A percentile compares a stretch with the other conserved stretches of the same genome.
Evolutionary conservation across 148 eudicot genomes (phyloP).

Genomic region (Hydrangea macrophylla): DNA sequence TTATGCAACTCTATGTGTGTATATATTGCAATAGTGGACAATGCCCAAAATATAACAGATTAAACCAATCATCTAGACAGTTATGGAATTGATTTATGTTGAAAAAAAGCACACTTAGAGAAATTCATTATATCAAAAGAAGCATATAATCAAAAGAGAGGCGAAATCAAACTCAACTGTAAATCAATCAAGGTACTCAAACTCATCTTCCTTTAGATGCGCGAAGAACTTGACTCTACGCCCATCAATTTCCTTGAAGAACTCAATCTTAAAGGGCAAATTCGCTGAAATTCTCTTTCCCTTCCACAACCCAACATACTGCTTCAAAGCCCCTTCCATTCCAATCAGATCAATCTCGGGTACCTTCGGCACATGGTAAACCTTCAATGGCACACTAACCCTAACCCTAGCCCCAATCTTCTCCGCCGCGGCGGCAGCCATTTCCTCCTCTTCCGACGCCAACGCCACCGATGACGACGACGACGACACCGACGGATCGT

Average conservation of each 20-base stretch:
- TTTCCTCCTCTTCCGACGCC: conserved; percentile 26
- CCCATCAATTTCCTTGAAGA: conserved; percentile 27
- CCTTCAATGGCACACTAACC: conserved; percentile 56
- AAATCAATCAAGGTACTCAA: conserved; percentile 44
- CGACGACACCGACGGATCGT: conserved; percentile 8
- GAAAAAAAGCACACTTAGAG: not conserved
- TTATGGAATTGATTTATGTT: conserved; percentile 3
- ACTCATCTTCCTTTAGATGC: conserved; percentile 81
- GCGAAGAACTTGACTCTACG: conserved; percentile 57
- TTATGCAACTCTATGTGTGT: no score
- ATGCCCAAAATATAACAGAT: conserved; percentile 6
- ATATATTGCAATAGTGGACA: not conserved
- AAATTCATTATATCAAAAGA: conserved; percentile 3
- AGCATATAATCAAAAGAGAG: not conserved
- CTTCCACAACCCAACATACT: conserved; percentile 59
- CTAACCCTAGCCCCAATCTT: conserved; percentile 63
- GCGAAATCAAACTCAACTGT: not conserved
- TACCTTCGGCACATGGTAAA: conserved; percentile 56
- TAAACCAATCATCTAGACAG: conserved; percentile 10
- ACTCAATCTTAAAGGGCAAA: conserved; percentile 61
- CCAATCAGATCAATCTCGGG: conserved; percentile 55
- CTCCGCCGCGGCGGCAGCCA: conserved; percentile 20
- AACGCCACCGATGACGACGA: conserved; percentile 6
- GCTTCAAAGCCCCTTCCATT: conserved; percentile 50
- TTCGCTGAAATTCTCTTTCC: conserved; percentile 74